A percentile compares a stretch with the other conserved stretches of the same genome.
Conservation (phyloP, 2,329 filamentous ascomycete species). For the Podosphaera aphanis region DNA sequence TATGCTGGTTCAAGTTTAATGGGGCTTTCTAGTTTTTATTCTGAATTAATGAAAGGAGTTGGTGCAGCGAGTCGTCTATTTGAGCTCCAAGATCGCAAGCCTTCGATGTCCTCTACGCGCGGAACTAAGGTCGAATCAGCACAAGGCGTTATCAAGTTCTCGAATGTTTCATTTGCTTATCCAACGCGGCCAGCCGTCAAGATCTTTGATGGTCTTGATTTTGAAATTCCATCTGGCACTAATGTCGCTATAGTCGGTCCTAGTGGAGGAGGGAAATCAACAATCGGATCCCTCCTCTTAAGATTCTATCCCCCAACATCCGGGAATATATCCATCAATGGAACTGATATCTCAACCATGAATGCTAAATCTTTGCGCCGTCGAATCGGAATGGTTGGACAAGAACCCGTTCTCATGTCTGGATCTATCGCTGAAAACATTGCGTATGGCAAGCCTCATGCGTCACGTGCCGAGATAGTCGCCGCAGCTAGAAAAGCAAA, state of each 20-base stretch:
- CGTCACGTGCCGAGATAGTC: slow-evolving; percentile 59
- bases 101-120: slow-evolving; percentile 67
- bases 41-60: slow-evolving; percentile 95
- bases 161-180: slow-evolving; percentile 70
- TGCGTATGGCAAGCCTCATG: slow-evolving; percentile 64
- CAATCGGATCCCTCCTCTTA: slow-evolving; percentile 72
- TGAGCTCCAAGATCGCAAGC: slow-evolving; percentile 75
- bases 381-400: slow-evolving; percentile 82
- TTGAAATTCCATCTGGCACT: slow-evolving; percentile 75
- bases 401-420: slow-evolving; percentile 83
- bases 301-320: slow-evolving; percentile 71
- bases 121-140: slow-evolving; percentile 61
- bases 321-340: slow-evolving; percentile 63
- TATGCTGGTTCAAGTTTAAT: slow-evolving; percentile 72
- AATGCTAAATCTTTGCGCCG: slow-evolving; percentile 83
- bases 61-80: slow-evolving; percentile 91
- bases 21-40: slow-evolving; percentile 87
- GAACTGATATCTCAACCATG: slow-evolving; percentile 59
- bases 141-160: slow-evolving; percentile 70
- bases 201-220: slow-evolving; percentile 75
- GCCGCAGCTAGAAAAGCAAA: slow-evolving; percentile 77
- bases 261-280: slow-evolving; percentile 88
- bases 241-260: slow-evolving; percentile 95
- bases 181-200: slow-evolving; percentile 76
- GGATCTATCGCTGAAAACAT: slow-evolving; percentile 77